These are phyloP conservation scores for Pythium rishiriense DNA, from an alignment of 352 stramenopile species.

Conservation along the genomic window DNA sequence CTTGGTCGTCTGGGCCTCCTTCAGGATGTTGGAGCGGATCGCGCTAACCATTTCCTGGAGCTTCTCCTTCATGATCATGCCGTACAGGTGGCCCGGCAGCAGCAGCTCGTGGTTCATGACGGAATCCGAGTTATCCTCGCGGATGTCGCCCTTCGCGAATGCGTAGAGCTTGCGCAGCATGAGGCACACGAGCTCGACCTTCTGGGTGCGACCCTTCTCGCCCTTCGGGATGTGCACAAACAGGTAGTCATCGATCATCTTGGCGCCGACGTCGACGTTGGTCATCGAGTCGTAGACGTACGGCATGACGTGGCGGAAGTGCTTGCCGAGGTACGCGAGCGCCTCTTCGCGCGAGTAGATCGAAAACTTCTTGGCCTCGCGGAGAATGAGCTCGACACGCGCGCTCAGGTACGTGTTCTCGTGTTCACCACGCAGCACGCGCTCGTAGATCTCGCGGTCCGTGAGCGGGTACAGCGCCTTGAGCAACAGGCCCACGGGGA, in stretches of 20 bases:
- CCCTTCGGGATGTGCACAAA: slow-evolving; percentile 95
- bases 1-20: slow-evolving; percentile 55
- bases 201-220: slow-evolving; percentile 84
- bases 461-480: slow-evolving; percentile 94
- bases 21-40: slow-evolving; percentile 81
- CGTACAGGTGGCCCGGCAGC: slow-evolving; percentile 94
- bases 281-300: slow-evolving; percentile 81
- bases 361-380: slow-evolving; percentile 94
- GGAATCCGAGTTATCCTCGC: slow-evolving; percentile 98
- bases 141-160: slow-evolving; percentile 93
- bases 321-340: slow-evolving; percentile 95
- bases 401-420: slow-evolving; percentile 97
- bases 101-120: slow-evolving; percentile 98
- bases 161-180: slow-evolving; percentile 99
- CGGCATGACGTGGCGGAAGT: slow-evolving; percentile 94
- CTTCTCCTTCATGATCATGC: slow-evolving; percentile 99
- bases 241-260: slow-evolving; percentile 93
- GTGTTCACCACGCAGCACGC: slow-evolving; percentile 94
- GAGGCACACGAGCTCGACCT: slow-evolving; percentile 93
- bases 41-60: slow-evolving; percentile 92
- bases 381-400: slow-evolving; percentile 96
- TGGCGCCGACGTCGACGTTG: slow-evolving; percentile 90
- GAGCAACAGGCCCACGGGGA: slow-evolving; percentile 96
- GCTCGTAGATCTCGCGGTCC: slow-evolving; percentile 97
- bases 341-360: slow-evolving; percentile 87